These are phyloP conservation scores for Neurospora sublineolata DNA, from an alignment of 495 filamentous ascomycete species.

Conservation along the genomic window DNA sequence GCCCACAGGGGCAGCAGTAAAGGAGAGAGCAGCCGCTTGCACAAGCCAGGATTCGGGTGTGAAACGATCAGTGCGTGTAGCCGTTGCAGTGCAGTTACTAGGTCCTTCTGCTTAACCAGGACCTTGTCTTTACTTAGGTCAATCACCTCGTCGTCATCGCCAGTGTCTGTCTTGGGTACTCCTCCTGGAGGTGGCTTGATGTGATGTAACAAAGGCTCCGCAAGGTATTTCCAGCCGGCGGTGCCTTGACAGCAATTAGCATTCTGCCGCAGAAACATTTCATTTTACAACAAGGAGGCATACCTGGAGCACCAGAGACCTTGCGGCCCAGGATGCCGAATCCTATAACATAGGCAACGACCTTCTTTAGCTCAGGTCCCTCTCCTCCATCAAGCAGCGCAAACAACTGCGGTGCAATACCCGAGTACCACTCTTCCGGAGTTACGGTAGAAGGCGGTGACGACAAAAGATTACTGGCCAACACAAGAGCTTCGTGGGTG, in stretches of 20 bases:
- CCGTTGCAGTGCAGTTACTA: conserved; percentile 42
- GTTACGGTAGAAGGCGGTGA: conserved; percentile 48
- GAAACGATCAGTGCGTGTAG: conserved; percentile 48
- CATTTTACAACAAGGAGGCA: not conserved
- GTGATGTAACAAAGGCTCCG: conserved; percentile 49
- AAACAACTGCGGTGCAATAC: conserved; percentile 56
- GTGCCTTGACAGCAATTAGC: conserved; percentile 29
- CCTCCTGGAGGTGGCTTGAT: conserved; percentile 42
- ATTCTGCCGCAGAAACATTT: not conserved
- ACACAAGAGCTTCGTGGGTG: conserved; percentile 59
- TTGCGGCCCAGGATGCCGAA: conserved; percentile 60
- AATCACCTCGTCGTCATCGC: conserved; percentile 20
- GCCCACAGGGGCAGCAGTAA: conserved; percentile 61
- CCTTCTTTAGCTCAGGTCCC: conserved; percentile 51
- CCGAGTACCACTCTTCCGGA: conserved; percentile 46
- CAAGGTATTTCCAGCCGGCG: conserved; percentile 57
- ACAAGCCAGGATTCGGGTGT: conserved; percentile 63
- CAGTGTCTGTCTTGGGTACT: conserved; percentile 1
- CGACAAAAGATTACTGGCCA: conserved; percentile 52
- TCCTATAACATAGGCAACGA: conserved; percentile 61
- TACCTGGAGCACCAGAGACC: conserved; percentile 54
- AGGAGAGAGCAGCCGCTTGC: conserved; percentile 54
- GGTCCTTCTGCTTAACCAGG: conserved; percentile 31
- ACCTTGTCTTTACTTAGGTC: conserved; percentile 29
- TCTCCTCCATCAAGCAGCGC: conserved; percentile 54